Conservation (phyloP, 306 rosid genomes). For the Bauhinia variegata region DNA sequence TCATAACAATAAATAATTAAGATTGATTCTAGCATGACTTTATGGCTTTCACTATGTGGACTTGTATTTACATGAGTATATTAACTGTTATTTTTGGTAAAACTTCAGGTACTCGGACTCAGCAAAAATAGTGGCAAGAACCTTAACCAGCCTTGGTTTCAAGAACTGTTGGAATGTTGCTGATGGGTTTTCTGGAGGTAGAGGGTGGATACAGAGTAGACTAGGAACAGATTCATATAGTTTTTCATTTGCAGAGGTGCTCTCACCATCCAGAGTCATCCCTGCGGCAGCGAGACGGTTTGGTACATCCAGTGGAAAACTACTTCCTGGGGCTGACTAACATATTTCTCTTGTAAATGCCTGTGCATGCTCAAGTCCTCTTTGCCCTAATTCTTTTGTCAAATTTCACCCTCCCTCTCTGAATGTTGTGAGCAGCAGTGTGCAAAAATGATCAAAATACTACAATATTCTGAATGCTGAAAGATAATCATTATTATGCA, state of each 20-base stretch:
- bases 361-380: conserved; percentile 35
- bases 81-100: conserved; percentile 5
- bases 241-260: conserved; percentile 73
- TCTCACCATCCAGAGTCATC: conserved; percentile 83
- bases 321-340: conserved; percentile 78
- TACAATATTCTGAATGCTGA: neutral
- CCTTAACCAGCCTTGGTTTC: conserved; percentile 69
- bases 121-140: conserved; percentile 78
- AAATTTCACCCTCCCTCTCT: neutral
- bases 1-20: neutral
- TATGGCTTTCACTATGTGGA: conserved; percentile 1
- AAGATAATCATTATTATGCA: neutral
- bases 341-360: conserved; percentile 17
- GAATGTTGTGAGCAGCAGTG: neutral
- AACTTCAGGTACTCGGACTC: conserved; percentile 71
- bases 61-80: neutral
- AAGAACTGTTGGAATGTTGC: conserved; percentile 72
- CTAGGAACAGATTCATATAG: conserved; percentile 82
- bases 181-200: conserved; percentile 87
- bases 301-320: conserved; percentile 65
- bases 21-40: neutral
- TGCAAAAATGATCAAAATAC: neutral
- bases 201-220: conserved; percentile 93
- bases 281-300: conserved; percentile 60
- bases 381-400: conserved; percentile 28